phyloP scores from a whole-genome alignment of 2,329 filamentous ascomycete species.

The Ambrosiella xylebori region DNA sequence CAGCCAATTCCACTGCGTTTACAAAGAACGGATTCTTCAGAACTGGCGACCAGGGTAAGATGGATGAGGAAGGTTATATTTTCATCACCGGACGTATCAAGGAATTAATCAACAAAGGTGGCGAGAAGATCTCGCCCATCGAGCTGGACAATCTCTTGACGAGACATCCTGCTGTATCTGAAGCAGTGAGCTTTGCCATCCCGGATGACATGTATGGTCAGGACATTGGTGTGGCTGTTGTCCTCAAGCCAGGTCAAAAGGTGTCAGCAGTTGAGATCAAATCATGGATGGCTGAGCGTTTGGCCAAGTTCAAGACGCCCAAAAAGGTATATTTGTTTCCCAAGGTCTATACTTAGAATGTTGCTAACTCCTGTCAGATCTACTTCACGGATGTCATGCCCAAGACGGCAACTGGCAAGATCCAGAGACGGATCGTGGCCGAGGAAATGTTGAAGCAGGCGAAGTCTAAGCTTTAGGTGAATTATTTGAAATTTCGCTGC shows the following conservation, averaged over 20 bases:
- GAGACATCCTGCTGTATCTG: slow-evolving; percentile 53
- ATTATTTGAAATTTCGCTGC: not conserved
- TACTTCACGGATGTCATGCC: slow-evolving; percentile 75
- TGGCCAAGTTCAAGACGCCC: slow-evolving; percentile 73
- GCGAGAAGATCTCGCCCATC: slow-evolving; percentile 78
- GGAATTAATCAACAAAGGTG: slow-evolving; percentile 80
- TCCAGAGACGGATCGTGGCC: slow-evolving; percentile 71
- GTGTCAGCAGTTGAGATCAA: slow-evolving; percentile 44
- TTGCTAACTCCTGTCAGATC: slow-evolving; percentile 29
- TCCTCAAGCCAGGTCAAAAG: slow-evolving; percentile 47
- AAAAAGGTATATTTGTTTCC: slow-evolving; percentile 41
- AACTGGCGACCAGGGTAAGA: slow-evolving; percentile 72
- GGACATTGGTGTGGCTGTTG: slow-evolving; percentile 61
- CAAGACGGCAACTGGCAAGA: slow-evolving; percentile 84
- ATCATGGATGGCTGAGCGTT: slow-evolving; percentile 48
- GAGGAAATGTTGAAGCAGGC: slow-evolving; percentile 66
- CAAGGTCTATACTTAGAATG: not conserved
- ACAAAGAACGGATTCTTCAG: slow-evolving; percentile 66
- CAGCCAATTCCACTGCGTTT: slow-evolving; percentile 59
- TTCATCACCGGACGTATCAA: slow-evolving; percentile 85
- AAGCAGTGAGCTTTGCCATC: slow-evolving; percentile 71
- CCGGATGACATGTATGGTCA: slow-evolving; percentile 72
- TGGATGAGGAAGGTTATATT: slow-evolving; percentile 64
- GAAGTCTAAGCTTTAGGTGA: slow-evolving; percentile 18
- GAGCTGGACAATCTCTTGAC: slow-evolving; percentile 71